phyloP scores from a whole-genome alignment of 805 yeast genomes.

The Kuraishia hungarica region DNA sequence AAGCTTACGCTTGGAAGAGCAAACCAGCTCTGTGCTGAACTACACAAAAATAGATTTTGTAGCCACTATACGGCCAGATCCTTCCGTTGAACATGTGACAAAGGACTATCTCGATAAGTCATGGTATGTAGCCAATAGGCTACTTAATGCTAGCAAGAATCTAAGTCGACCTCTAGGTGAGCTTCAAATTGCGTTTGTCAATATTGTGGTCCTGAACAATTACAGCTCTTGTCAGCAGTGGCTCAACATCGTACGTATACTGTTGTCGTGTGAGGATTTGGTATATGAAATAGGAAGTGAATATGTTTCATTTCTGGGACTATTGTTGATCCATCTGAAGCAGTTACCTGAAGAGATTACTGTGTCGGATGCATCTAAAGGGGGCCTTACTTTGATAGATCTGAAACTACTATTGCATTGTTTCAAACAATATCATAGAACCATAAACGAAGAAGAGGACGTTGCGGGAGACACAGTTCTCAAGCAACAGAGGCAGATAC shows the following conservation, averaged over 20 bases:
- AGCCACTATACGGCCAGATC: constrained; percentile 25
- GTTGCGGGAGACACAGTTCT: neutral
- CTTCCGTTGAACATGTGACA: constrained; percentile 33
- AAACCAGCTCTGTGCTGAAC: constrained; percentile 23
- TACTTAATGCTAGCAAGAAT: constrained; percentile 19
- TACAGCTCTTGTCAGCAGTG: constrained; percentile 59
- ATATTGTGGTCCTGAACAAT: constrained; percentile 48
- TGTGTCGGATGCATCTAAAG: neutral
- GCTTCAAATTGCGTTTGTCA: constrained; percentile 40
- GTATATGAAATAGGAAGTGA: constrained; percentile 11
- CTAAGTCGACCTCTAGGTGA: constrained; percentile 36
- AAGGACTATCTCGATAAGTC: constrained; percentile 50
- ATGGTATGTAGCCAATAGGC: constrained; percentile 37
- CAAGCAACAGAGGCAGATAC: neutral
- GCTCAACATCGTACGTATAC: constrained; percentile 39
- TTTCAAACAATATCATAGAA: neutral
- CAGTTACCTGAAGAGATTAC: neutral
- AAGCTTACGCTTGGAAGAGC: neutral
- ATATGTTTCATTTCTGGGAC: neutral
- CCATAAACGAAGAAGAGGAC: neutral
- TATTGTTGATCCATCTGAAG: neutral
- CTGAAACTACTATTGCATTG: neutral
- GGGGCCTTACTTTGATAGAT: neutral
- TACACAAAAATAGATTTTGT: constrained; percentile 35
- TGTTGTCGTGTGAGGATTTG: constrained; percentile 26